Evolutionary conservation across 2,329 filamentous ascomycete species (phyloP).

Genomic region (Fusarium agapanthi): DNA sequence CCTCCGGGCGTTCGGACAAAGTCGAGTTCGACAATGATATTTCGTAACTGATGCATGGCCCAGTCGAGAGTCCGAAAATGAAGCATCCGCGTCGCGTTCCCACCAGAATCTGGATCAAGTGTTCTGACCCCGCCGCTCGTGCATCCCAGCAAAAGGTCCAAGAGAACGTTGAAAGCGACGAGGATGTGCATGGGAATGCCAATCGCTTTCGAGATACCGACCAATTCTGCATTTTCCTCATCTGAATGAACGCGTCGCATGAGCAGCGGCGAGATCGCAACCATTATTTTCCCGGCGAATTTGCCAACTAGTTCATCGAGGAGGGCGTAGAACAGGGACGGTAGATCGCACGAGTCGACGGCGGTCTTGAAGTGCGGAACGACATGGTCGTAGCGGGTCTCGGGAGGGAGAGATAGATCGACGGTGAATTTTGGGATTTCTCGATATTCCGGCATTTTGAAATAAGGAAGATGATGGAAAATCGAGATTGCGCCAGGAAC

Average conservation of each 20-base stretch:
- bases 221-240: constrained; percentile 70
- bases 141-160: constrained; percentile 72
- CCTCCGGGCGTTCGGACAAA: constrained; percentile 50
- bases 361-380: constrained; percentile 28
- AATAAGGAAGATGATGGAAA: no score
- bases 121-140: constrained; percentile 58
- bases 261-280: constrained; percentile 53
- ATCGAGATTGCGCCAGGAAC: rapidly evolving
- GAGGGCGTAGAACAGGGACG: constrained; percentile 60
- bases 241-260: constrained; percentile 59
- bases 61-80: constrained; percentile 67
- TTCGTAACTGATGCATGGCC: constrained; percentile 60
- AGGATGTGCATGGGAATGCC: constrained; percentile 67
- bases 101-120: neutral
- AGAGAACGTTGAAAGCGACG: constrained; percentile 68
- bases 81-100: constrained; percentile 49
- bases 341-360: constrained; percentile 45
- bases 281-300: constrained; percentile 39
- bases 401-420: constrained; percentile 41
- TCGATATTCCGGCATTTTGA: neutral
- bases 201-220: constrained; percentile 61
- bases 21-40: constrained; percentile 61
- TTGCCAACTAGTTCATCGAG: constrained; percentile 43
- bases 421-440: constrained; percentile 41
- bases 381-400: constrained; percentile 42